These are phyloP conservation scores for Leishmania guyanensis DNA, from an alignment of 208 protist genomes.

Conservation along the genomic window DNA sequence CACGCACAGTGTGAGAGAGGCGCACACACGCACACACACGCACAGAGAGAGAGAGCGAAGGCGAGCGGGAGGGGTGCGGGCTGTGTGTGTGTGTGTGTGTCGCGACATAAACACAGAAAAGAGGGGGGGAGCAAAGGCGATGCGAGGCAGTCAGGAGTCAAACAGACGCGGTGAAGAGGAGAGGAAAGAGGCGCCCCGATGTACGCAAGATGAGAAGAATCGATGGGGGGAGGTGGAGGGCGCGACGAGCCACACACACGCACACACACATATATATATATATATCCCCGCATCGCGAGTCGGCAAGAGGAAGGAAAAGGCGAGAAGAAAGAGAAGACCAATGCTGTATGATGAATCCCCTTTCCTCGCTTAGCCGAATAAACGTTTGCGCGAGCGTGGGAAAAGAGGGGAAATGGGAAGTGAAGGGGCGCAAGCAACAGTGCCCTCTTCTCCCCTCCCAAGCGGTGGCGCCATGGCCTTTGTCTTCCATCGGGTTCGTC, in stretches of 20 bases:
- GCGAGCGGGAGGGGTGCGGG: neutral
- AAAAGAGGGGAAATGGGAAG: neutral
- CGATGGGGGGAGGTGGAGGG: neutral
- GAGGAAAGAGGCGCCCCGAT: neutral
- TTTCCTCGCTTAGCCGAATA: neutral
- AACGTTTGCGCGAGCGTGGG: neutral
- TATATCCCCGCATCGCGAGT: neutral
- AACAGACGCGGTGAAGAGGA: neutral
- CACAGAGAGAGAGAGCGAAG: too few species aligned
- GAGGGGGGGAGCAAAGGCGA: neutral
- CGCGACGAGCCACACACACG: conserved; percentile 5
- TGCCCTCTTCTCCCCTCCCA: neutral
- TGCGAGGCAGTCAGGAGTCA: neutral
- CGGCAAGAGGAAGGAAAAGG: conserved; percentile 10
- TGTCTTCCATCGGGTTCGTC: neutral
- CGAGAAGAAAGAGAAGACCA: neutral
- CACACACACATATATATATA: neutral
- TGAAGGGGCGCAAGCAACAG: neutral
- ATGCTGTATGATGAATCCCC: neutral
- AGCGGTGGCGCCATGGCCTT: neutral
- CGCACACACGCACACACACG: neutral
- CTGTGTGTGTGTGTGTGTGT: neutral
- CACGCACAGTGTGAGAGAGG: neutral
- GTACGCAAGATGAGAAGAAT: neutral
- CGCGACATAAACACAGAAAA: neutral